phyloP scores from a whole-genome alignment of 2,329 filamentous ascomycete genomes.

The Botrytis sinoallii region DNA sequence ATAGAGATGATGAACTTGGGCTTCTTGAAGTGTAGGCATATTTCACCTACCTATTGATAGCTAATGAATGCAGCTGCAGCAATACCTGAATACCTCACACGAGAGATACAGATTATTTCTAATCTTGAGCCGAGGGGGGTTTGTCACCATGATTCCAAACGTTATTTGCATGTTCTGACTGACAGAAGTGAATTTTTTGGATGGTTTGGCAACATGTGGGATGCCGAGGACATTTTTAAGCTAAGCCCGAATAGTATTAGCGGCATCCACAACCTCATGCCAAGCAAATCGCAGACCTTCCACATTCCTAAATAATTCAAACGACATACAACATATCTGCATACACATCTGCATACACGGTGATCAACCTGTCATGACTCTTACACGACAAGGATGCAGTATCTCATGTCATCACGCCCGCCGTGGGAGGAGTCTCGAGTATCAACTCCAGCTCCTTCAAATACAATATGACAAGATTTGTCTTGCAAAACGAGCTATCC shows the following conservation, averaged over 20 bases:
- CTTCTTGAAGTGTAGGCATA: constrained; percentile 4
- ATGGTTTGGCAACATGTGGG: neutral
- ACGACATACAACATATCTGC: neutral
- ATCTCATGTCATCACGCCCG: neutral
- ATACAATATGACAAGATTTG: neutral
- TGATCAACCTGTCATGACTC: neutral
- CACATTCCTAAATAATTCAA: neutral
- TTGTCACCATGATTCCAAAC: neutral
- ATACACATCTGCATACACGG: neutral
- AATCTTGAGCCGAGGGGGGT: neutral
- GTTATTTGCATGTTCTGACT: neutral
- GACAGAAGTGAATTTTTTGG: neutral
- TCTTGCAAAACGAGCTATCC: neutral
- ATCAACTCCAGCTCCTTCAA: neutral
- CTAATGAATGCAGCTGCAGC: neutral
- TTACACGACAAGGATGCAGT: neutral
- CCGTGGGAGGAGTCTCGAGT: neutral
- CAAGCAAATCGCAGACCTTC: neutral
- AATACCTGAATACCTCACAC: neutral
- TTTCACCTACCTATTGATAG: neutral
- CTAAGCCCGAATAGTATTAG: neutral
- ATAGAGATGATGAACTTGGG: neutral
- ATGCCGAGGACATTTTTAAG: neutral
- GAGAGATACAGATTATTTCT: neutral
- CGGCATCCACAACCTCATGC: neutral